Evolutionary conservation across 805 yeast genomes (phyloP).

Genomic region (Metschnikowia gelsemii): DNA sequence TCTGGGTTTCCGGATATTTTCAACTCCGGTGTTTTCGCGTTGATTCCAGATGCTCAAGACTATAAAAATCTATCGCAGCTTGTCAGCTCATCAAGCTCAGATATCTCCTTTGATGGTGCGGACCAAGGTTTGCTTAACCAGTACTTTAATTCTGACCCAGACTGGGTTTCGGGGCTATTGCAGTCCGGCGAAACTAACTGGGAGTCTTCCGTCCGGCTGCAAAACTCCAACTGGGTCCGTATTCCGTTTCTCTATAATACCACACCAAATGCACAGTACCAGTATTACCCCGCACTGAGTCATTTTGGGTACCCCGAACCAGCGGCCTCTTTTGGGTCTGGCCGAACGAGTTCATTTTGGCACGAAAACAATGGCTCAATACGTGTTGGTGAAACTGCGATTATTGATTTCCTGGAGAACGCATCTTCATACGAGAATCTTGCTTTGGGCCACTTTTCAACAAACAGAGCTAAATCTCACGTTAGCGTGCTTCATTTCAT

Average conservation of each 20-base stretch:
- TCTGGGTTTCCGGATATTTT: conserved; percentile 23
- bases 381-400: background rate
- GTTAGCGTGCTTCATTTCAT: conserved; percentile 65
- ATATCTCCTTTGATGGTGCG: conserved; percentile 72
- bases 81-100: conserved; percentile 18
- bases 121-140: conserved; percentile 90
- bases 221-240: conserved; percentile 53
- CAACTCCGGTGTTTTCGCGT: conserved; percentile 23
- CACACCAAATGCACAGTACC: conserved; percentile 62
- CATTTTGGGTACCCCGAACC: conserved; percentile 37
- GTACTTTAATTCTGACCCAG: conserved; percentile 51
- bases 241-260: conserved; percentile 85
- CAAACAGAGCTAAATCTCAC: conserved; percentile 17
- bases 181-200: conserved; percentile 7
- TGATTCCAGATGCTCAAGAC: conserved; percentile 18
- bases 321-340: background rate
- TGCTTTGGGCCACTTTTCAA: conserved; percentile 11
- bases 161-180: conserved; percentile 33
- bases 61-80: conserved; percentile 31
- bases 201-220: background rate
- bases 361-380: background rate
- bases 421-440: conserved; percentile 8
- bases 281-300: conserved; percentile 67
- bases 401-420: background rate
- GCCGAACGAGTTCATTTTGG: background rate